Conservation (phyloP, 2,329 filamentous ascomycete species). For the Didymella arachidicola region DNA sequence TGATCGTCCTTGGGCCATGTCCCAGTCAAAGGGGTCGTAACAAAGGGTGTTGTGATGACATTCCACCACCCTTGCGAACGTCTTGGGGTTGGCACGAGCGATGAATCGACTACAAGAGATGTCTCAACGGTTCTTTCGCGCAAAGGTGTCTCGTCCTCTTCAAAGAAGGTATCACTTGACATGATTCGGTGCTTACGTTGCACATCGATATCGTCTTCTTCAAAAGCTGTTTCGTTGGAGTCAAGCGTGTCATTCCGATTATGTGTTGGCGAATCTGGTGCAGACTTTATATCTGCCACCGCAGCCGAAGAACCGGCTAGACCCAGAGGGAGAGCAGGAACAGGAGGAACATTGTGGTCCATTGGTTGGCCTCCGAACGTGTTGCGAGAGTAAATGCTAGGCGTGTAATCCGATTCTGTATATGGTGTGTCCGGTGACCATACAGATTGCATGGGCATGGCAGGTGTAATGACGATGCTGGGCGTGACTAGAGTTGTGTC, state of each 20-base stretch:
- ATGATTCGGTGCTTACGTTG: constrained; percentile 53
- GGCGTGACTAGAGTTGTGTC: constrained; percentile 54
- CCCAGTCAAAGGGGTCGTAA: constrained; percentile 48
- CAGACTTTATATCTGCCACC: constrained; percentile 3
- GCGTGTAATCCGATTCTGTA: constrained; percentile 64
- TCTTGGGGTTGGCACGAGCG: constrained; percentile 60
- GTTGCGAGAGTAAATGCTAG: constrained; percentile 69
- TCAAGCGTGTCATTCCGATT: constrained; percentile 45
- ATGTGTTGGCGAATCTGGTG: constrained; percentile 23
- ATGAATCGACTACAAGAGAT: constrained; percentile 50
- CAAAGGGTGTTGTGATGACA: constrained; percentile 75
- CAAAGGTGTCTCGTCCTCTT: constrained; percentile 66
- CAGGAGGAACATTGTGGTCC: constrained; percentile 61
- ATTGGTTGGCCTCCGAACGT: constrained; percentile 50
- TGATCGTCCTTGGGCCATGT: constrained; percentile 44
- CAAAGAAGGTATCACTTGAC: constrained; percentile 72
- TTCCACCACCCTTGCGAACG: constrained; percentile 80
- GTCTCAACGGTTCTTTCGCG: constrained; percentile 34
- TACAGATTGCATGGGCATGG: constrained; percentile 59
- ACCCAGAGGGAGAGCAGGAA: constrained; percentile 45
- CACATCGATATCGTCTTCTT: constrained; percentile 60
- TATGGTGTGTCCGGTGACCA: constrained; percentile 68
- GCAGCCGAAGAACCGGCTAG: constrained; percentile 24
- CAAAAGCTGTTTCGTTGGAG: constrained; percentile 52
- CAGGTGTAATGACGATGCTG: constrained; percentile 63